These are phyloP conservation scores for Penicillium hordei DNA, from an alignment of 2,329 filamentous ascomycete genomes.

Conservation along the genomic window DNA sequence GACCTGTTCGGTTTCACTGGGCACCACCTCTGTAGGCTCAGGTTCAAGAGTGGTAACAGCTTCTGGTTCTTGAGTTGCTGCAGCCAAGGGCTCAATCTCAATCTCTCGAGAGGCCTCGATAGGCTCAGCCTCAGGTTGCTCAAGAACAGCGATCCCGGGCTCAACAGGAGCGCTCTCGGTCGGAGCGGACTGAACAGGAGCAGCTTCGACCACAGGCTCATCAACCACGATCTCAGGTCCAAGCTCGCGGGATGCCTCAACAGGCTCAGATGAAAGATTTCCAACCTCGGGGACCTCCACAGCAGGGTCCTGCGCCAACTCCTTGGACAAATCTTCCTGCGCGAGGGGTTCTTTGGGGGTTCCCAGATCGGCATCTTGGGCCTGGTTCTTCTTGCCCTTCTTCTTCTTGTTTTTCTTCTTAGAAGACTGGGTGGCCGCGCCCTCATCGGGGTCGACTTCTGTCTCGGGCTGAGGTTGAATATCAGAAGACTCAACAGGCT, in stretches of 20 bases:
- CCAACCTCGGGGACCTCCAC: conserved; percentile 3
- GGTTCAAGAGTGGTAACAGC: background rate
- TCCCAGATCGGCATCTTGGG: conserved; percentile 15
- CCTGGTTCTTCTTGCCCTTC: conserved; percentile 35
- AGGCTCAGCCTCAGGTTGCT: conserved; percentile 6
- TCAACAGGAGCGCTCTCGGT: background rate
- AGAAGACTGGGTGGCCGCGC: conserved; percentile 17
- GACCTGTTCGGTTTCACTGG: conserved; percentile 3
- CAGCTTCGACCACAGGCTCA: background rate
- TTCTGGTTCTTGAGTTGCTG: background rate
- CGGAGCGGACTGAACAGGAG: background rate
- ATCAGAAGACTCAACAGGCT: conserved; percentile 1
- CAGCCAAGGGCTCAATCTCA: background rate
- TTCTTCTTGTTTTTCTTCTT: conserved; percentile 40
- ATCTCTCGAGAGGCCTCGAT: conserved; percentile 1
- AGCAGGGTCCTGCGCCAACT: background rate
- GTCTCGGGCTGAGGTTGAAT: conserved; percentile 1
- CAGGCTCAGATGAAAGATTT: background rate
- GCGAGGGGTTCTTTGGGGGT: conserved; percentile 12
- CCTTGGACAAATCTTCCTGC: conserved; percentile 4
- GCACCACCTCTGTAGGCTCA: background rate
- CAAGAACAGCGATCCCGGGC: background rate
- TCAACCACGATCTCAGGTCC: background rate
- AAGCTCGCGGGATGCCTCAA: no score
- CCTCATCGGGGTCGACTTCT: conserved; percentile 17